Percentiles rank a stretch among this genome's conserved stretches.
Conservation (phyloP, 169 alveolate species). For the Eimeria maxima region DNA sequence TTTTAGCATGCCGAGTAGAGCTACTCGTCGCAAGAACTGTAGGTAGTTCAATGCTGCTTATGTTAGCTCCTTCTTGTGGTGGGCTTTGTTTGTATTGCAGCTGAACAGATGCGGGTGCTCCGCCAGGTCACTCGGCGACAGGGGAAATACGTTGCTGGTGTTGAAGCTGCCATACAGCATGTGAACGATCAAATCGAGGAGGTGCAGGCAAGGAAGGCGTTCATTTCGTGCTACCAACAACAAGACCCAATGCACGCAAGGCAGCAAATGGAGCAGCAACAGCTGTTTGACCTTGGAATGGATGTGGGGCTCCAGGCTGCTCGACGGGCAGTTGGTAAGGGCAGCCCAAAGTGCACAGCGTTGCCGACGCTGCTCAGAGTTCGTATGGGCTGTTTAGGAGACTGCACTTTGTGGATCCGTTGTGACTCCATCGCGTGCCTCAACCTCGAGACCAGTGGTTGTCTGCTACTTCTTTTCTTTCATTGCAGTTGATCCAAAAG, state of each 20-base stretch:
- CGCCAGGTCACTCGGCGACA: slow-evolving; percentile 48
- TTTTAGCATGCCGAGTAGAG: not conserved
- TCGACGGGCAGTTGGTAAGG: slow-evolving; percentile 61
- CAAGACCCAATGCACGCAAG: slow-evolving; percentile 72
- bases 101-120: slow-evolving; percentile 67
- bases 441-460: not conserved
- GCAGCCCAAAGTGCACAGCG: not conserved
- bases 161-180: slow-evolving; percentile 71
- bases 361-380: not conserved
- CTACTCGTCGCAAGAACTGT: not conserved
- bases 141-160: slow-evolving; percentile 56
- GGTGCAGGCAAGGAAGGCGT: slow-evolving; percentile 69
- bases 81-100: slow-evolving; percentile 10
- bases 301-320: slow-evolving; percentile 48
- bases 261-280: slow-evolving; percentile 62
- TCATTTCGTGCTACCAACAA: slow-evolving; percentile 16
- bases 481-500: slow-evolving; percentile 61
- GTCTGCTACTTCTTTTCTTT: not conserved
- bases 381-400: not conserved
- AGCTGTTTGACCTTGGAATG: slow-evolving; percentile 66
- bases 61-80: not conserved
- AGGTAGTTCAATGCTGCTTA: not conserved
- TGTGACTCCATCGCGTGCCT: not conserved
- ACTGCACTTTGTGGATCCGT: not conserved
- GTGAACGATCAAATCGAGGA: slow-evolving; percentile 73